Base-by-base conservation (phyloP, 1,139 yeast genomes). In the Yamadazyma kanchanaburiensis region DNA sequence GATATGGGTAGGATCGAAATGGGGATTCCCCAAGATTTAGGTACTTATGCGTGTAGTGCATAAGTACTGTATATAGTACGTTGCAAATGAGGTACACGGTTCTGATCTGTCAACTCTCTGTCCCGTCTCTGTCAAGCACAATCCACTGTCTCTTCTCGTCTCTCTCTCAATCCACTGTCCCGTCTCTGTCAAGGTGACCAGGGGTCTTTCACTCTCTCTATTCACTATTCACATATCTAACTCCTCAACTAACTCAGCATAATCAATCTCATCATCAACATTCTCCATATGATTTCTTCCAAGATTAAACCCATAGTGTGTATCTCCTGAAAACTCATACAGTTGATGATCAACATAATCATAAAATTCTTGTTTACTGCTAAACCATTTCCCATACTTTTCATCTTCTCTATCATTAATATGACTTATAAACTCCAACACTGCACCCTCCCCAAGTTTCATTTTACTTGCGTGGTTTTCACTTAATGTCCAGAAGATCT, bases 401-500 rank as follows among this genome's bases (percentile, higher is more conserved):
- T 41, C 40, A 1, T 33, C 27, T 12, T 48, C 39, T 6, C n/a
- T 15, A 11, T 18, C 25, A 18, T 21, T 24, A 23, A 49, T 34
- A 26, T 48, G 38, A 4, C 38, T 43, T 12, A 61, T 25, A 31
- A 64, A 61, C 7, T 22, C 33, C 7, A 25, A 30, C 6, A 62
- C 34, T 6, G 48, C 48, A 2, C 33, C 28, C 15, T 51, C 53
- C 7, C 38, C 40, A 5, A 64, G 37, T 26, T 39, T 40, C 21
- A 44, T 46, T 25, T 49, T 48, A 7, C 33, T 28, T 24, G 49
- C 31, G 20, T 52, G 54, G 36, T 53, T 50, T 22, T 49, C 53
- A 4, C 59, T 42, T 13, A 51, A 46, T 2, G 66, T 60, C 24
- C 55, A 49, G 37, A 37, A 51, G 6, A 49, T 33, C 29, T 58